A percentile compares a stretch with the other conserved stretches of the same genome.
These are phyloP conservation scores for Acer saccharum DNA, from an alignment of 345 rosid species.

Conservation along the genomic window DNA sequence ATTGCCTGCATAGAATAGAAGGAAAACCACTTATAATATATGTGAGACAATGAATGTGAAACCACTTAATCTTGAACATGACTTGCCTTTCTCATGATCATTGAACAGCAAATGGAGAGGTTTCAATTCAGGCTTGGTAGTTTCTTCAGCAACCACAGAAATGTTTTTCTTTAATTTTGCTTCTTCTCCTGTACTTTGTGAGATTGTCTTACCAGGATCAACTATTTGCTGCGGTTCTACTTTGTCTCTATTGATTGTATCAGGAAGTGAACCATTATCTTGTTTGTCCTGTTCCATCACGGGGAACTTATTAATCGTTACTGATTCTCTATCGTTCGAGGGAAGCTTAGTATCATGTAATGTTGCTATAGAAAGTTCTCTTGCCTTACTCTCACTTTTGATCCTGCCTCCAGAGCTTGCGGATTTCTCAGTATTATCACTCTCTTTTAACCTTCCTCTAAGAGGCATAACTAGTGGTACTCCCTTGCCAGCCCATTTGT, in stretches of 20 bases:
- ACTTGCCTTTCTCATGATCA: slow-evolving; percentile 37
- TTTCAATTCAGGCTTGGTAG: slow-evolving; percentile 33
- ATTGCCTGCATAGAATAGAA: slow-evolving; percentile 42
- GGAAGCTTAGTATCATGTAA: slow-evolving; percentile 12
- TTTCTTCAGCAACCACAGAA: slow-evolving; percentile 24
- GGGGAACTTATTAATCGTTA: slow-evolving; percentile 13
- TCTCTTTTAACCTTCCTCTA: slow-evolving; percentile 45
- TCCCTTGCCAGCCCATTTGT: slow-evolving; percentile 88
- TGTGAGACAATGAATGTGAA: not conserved
- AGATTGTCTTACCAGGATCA: slow-evolving; percentile 14
- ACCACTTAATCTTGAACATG: slow-evolving; percentile 11
- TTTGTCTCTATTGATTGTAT: slow-evolving; percentile 11
- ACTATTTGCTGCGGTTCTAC: slow-evolving; percentile 14
- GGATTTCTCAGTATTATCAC: slow-evolving; percentile 39
- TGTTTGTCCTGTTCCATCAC: slow-evolving; percentile 21
- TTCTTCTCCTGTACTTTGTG: slow-evolving; percentile 21
- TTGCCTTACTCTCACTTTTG: slow-evolving; percentile 22
- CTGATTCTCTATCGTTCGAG: slow-evolving; percentile 10
- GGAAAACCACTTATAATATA: slow-evolving; percentile 1
- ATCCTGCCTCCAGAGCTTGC: slow-evolving; percentile 33
- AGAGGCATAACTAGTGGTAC: slow-evolving; percentile 48
- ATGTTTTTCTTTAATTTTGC: slow-evolving; percentile 23
- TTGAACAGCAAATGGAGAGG: slow-evolving; percentile 30
- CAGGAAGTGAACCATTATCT: slow-evolving; percentile 9
- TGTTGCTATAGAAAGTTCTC: slow-evolving; percentile 17